phyloP scores from a whole-genome alignment of 768 basidiomycete genomes.

The Xerocomus potaroensis region DNA sequence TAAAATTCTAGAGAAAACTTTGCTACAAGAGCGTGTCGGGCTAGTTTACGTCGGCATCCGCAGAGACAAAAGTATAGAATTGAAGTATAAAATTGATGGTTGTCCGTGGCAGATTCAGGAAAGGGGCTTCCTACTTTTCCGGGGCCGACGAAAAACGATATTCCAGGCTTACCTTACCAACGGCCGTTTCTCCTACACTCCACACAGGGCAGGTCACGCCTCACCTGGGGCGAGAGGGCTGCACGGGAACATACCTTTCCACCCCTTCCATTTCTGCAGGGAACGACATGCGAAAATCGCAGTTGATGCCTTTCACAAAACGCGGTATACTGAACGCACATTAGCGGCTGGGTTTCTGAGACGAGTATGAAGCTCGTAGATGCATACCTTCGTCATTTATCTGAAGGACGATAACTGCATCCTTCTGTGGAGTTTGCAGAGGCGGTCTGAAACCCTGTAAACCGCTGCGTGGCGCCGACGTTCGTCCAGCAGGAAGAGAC shows the following conservation, averaged over 20 bases:
- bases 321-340: conserved; percentile 11
- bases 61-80: too few relatives aligned
- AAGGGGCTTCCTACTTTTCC: not conserved
- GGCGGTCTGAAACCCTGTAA: too few relatives aligned
- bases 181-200: conserved; percentile 4
- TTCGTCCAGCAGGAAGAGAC: too few relatives aligned
- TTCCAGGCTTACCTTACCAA: not conserved
- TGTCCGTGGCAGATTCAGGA: too few relatives aligned
- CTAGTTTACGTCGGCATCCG: too few relatives aligned
- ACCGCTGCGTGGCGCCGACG: too few relatives aligned
- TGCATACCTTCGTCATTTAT: conserved; percentile 21
- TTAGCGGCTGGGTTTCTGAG: conserved; percentile 10
- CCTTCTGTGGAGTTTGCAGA: conserved; percentile 14
- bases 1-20: too few relatives aligned
- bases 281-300: not conserved
- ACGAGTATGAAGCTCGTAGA: conserved; percentile 4
- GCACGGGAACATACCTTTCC: not conserved
- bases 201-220: conserved; percentile 4
- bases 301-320: conserved; percentile 6
- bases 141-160: not conserved
- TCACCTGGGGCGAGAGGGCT: fast-evolving
- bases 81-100: too few relatives aligned
- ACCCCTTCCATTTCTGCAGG: not conserved
- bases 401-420: not conserved
- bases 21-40: too few relatives aligned